A percentile compares a stretch with the other conserved stretches of the same genome.
Evolutionary conservation across 2,329 filamentous ascomycete genomes (phyloP).

Genomic region (Trichoderma atrobrunneum): DNA sequence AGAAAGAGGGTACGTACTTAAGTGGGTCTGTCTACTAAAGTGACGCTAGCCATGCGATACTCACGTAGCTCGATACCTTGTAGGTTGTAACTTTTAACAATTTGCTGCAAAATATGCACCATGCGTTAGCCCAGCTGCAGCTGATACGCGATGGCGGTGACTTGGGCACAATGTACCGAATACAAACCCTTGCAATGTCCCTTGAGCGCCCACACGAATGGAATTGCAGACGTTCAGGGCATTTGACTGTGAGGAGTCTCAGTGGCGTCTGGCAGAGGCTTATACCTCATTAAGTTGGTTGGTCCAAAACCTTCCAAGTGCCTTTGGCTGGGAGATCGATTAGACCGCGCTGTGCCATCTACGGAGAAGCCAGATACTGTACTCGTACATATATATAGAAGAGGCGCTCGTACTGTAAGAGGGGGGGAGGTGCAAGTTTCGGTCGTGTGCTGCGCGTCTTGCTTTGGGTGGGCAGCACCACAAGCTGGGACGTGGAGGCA

Average conservation of each 20-base stretch:
- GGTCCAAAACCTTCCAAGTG: background rate
- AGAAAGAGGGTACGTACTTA: background rate
- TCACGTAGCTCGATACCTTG: background rate
- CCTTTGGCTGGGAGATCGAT: background rate
- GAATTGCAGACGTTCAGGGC: background rate
- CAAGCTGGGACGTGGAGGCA: background rate
- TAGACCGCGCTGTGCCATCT: background rate
- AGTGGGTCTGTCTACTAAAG: background rate
- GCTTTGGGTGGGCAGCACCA: background rate
- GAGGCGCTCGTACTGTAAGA: background rate
- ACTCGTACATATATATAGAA: background rate
- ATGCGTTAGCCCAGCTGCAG: background rate
- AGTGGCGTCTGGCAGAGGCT: background rate
- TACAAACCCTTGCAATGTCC: background rate
- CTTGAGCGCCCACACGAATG: background rate
- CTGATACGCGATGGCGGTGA: background rate
- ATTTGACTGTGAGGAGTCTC: background rate
- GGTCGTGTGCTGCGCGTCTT: constrained; percentile 1
- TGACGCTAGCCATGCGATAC: background rate
- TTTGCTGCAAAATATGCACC: background rate
- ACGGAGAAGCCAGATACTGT: background rate
- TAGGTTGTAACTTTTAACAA: background rate
- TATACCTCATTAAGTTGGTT: background rate
- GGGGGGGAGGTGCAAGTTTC: background rate
- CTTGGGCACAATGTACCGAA: background rate